Evolutionary conservation across 768 basidiomycete genomes (phyloP), one percentile per base, ranked within the genome.

Genomic region (Galerina marginata): DNA sequence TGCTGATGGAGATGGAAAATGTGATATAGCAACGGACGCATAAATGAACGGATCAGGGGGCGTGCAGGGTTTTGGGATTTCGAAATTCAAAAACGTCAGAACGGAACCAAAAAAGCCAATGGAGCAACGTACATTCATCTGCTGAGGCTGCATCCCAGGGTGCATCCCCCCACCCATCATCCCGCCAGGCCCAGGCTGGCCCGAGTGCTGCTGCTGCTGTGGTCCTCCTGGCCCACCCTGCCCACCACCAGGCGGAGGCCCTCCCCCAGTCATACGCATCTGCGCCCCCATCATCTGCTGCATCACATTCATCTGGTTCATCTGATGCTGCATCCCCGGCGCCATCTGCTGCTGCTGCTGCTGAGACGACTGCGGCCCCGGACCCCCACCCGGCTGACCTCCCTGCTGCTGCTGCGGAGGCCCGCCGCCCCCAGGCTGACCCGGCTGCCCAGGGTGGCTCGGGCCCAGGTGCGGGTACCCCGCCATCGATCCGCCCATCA

Each of bases 131-230:
- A 63, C 56, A 49, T 57, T 51, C 56, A 57, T 57, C 50, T 20
- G 20, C 20, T 62, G 61, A 20, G 26, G 43, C 56, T 57, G 60
- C 43, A 46, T 43, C 23, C 52, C 61, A n/a, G 53, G 48, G 26
- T 51, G 53, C 62, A 49, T 51, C 36, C 46, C 55, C 43, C 29
- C 46, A 25, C 51, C 56, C 61, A 62, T 54, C 42, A 61, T 40
- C 49, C 51, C 58, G 9, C 58, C 58, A 14, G 15, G 51, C 15
- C 50, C 49, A 23, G 45, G 58, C 45, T 45, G 58, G 20, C 56
- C 56, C 9, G 20, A 45, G 5, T 38, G 39, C 10, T 47, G 49
- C 23, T 51, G 57, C 15, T 50, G 57, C 26, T 16, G 39, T 0
- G 46, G 48, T 2, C 29, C 29, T 0, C 61, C 64, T 2, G 20